Conservation (phyloP, 306 rosid genomes). For the Cucurbita ficifolia region DNA sequence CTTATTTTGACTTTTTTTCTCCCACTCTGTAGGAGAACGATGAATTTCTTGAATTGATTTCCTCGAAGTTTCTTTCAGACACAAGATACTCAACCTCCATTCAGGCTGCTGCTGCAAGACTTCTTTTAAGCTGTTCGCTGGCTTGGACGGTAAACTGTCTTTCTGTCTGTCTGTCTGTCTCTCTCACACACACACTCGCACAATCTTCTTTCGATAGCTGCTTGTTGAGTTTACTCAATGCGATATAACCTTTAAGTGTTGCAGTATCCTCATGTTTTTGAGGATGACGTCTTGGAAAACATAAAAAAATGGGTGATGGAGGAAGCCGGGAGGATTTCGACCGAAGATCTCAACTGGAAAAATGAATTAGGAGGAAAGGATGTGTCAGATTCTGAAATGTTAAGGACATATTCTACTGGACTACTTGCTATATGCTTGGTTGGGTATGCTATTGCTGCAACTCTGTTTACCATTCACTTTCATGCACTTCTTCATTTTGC, state of each 20-base stretch:
- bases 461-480: not conserved
- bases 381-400: constrained; percentile 71
- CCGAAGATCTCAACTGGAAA: constrained; percentile 46
- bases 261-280: constrained; percentile 93
- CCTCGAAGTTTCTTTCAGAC: constrained; percentile 66
- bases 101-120: constrained; percentile 72
- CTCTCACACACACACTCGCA: not conserved
- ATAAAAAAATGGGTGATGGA: constrained; percentile 74
- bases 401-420: constrained; percentile 81
- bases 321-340: constrained; percentile 28
- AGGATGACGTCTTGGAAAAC: constrained; percentile 59
- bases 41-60: constrained; percentile 85
- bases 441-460: constrained; percentile 32
- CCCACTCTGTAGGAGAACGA: constrained; percentile 54
- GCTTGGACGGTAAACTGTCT: constrained; percentile 66
- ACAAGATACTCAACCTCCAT: constrained; percentile 41
- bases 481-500: constrained; percentile 4
- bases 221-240: not conserved
- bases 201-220: not conserved
- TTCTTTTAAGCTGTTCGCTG: constrained; percentile 62
- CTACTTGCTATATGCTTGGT: constrained; percentile 72
- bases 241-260: constrained; percentile 18
- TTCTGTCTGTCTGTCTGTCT: not conserved
- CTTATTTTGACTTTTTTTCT: not conserved
- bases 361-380: constrained; percentile 37